Base-by-base conservation (phyloP, 208 protist genomes). In the Leishmania lainsoni region DNA sequence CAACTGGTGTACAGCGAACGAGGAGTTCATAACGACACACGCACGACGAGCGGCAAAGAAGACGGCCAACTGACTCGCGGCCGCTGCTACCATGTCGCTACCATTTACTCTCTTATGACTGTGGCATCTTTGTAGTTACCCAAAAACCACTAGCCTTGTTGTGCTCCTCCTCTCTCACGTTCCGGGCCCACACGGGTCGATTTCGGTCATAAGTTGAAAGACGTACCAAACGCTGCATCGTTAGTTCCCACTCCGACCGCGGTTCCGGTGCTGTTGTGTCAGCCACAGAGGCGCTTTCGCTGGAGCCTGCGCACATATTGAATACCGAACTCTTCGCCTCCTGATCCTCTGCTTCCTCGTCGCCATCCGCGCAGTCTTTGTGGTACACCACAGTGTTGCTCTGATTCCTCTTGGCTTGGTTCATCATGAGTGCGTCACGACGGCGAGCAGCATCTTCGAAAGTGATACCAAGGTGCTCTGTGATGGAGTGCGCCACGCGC, bases 401-500 rank as follows among this genome's bases (percentile, higher is more conserved):
- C 71, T 35, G 68, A 58, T 59, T 69, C n/a, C 80, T 75, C 45
- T 77, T 73, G 3, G 93, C 93, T 61, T 96, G 91, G 26, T 93
- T 92, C 58, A 98, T 79, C 82, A 97, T 87, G 26, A 97, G 82
- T 0, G 91, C 91, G 59, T 98, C 91, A 17, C 93, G 88, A 17
- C 93, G 87, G 42, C 90, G 84, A 70, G 95, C 92, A 9, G 90
- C 92, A 79, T 96, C 93, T 20, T 83, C 80, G 76, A 98, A 98
- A 65, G 80, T 90, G 48, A 94, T 83, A 9, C 87, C 70, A 29
- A 98, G 80, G 80, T 94, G 88, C 29, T 63, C 70, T 14, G 92
- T 97, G 76, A 98, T 98, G 42, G 85, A 82, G 32, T 79, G 52
- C 35, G 91, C 87, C 22, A 96, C 84, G 8, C 86, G 88, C 79